These are phyloP conservation scores for Tolypocladium pustulatum DNA, from an alignment of 2,329 filamentous ascomycete species.

Conservation along the genomic window DNA sequence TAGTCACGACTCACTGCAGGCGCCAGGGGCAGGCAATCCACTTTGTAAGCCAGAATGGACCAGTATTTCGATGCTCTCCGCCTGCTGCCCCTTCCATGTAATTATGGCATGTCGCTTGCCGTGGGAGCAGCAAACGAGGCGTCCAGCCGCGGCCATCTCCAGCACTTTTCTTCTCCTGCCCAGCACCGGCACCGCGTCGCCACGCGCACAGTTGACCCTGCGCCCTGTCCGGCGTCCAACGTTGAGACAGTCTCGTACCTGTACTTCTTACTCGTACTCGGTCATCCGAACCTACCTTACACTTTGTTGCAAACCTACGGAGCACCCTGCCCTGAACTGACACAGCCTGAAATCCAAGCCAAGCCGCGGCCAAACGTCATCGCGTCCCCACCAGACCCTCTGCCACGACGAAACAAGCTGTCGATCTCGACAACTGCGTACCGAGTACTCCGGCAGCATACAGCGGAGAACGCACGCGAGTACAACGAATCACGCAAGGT, in stretches of 20 bases:
- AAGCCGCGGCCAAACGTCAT: slow-evolving; percentile 6
- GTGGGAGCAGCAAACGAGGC: neutral
- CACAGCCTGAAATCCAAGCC: neutral
- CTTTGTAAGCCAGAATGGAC: neutral
- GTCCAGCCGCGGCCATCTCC: neutral
- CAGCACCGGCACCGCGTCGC: neutral
- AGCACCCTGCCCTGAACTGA: neutral
- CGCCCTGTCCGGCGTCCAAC: too few species aligned
- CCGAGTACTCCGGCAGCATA: neutral
- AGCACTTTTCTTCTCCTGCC: neutral
- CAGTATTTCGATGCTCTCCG: neutral
- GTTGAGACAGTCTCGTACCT: too few species aligned
- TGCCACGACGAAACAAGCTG: neutral
- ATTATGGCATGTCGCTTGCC: neutral
- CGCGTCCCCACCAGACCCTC: slow-evolving; percentile 4
- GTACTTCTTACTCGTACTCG: neutral
- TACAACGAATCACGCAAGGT: neutral
- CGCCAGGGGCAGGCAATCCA: neutral
- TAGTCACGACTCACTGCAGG: neutral
- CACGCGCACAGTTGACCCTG: neutral
- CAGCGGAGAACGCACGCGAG: neutral
- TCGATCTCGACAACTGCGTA: neutral
- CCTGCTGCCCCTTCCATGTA: neutral
- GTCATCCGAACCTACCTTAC: too few species aligned
- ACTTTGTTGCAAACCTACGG: neutral